A percentile compares a stretch with the other conserved stretches of the same genome.
Evolutionary conservation across 2,329 filamentous ascomycete species (phyloP).

Genomic region (Aspergillus puulaauensis): DNA sequence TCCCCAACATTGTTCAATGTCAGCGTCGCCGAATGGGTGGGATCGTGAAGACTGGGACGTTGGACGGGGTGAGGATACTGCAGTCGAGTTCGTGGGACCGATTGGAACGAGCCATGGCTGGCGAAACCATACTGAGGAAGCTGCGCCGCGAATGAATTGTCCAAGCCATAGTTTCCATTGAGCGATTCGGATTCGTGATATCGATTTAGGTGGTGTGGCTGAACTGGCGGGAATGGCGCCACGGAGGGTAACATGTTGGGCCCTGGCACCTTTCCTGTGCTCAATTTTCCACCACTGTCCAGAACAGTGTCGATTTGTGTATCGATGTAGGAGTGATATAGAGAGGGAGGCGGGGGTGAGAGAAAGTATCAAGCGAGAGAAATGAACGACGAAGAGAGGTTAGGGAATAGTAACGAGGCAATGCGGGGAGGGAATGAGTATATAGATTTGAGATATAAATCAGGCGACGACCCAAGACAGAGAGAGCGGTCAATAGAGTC

Average conservation of each 20-base stretch:
- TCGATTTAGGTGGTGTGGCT: constrained; percentile 40
- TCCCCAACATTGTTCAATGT: constrained; percentile 47
- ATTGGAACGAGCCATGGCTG: constrained; percentile 28
- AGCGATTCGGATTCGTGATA: constrained; percentile 30
- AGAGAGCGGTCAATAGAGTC: constrained; percentile 21
- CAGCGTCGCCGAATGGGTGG: constrained; percentile 22
- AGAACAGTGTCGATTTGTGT: too few relatives aligned
- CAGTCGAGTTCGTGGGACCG: constrained; percentile 30
- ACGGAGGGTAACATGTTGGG: constrained; percentile 51
- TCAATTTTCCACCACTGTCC: constrained; percentile 13
- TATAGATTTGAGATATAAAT: constrained; percentile 8
- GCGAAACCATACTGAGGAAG: constrained; percentile 26
- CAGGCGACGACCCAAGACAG: constrained; percentile 18
- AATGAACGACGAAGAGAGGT: constrained; percentile 6
- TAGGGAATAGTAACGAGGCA: constrained; percentile 15
- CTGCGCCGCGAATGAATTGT: constrained; percentile 24
- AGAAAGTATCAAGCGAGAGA: not conserved
- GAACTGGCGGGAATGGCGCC: constrained; percentile 43
- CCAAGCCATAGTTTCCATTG: constrained; percentile 32
- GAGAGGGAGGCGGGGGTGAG: not conserved
- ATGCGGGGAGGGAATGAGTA: not conserved
- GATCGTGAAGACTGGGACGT: constrained; percentile 32
- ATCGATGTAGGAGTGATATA: not conserved
- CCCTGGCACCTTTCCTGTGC: constrained; percentile 4
- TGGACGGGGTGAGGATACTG: constrained; percentile 43